phyloP scores from a whole-genome alignment of 2,329 filamentous ascomycete genomes.

The Karstenula rhodostoma region DNA sequence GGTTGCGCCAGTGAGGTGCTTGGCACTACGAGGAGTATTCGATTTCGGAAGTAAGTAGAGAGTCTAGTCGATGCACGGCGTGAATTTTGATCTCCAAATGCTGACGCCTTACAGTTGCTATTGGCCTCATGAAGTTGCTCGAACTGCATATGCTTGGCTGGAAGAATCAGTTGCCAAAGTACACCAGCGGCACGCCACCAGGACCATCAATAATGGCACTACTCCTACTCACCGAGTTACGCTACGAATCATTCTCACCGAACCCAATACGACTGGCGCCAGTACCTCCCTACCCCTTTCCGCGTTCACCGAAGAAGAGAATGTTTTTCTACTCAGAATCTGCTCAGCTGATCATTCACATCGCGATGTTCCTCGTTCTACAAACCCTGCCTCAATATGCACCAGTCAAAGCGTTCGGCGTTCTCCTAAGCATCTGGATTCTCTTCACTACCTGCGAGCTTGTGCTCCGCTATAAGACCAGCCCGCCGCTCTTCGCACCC shows the following conservation, averaged over 20 bases:
- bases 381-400: conserved; percentile 49
- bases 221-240: conserved; percentile 51
- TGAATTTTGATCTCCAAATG: not conserved
- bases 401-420: conserved; percentile 49
- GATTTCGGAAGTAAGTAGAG: conserved; percentile 24
- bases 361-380: conserved; percentile 42
- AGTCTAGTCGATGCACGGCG: not conserved
- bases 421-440: conserved; percentile 52
- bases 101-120: conserved; percentile 37
- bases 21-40: conserved; percentile 17
- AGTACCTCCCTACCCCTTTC: conserved; percentile 43
- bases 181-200: conserved; percentile 32
- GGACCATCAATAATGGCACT: conserved; percentile 26
- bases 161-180: conserved; percentile 43
- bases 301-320: conserved; percentile 44
- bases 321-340: conserved; percentile 50
- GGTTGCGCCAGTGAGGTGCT: conserved; percentile 22
- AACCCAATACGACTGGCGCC: conserved; percentile 47
- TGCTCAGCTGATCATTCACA: conserved; percentile 47
- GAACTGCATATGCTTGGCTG: conserved; percentile 53
- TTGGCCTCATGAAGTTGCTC: conserved; percentile 52
- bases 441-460: conserved; percentile 52
- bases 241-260: conserved; percentile 55
- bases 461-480: conserved; percentile 48
- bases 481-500: conserved; percentile 50